Evolutionary conservation across 2,329 filamentous ascomycete species (phyloP).

Genomic region (Diaporthe sp.): DNA sequence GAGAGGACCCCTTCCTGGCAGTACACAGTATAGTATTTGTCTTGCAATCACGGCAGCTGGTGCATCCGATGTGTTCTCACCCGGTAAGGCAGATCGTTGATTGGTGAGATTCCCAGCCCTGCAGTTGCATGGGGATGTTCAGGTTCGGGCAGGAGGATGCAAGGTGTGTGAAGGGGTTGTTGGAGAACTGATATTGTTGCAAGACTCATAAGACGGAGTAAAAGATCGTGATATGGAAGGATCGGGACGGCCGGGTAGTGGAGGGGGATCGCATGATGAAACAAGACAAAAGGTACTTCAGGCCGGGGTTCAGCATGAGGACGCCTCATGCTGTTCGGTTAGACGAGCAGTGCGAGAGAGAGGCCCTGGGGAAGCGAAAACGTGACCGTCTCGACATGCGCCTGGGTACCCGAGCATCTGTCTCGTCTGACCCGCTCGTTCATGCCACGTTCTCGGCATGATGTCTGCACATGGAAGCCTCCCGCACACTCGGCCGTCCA

Average conservation of each 20-base stretch:
- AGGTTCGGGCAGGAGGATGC: background rate
- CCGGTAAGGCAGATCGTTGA: background rate
- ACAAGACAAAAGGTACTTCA: background rate
- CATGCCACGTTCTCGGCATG: slow-evolving; percentile 5
- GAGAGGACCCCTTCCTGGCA: background rate
- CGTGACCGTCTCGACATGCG: slow-evolving; percentile 14
- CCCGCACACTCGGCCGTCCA: background rate
- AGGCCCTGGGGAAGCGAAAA: background rate
- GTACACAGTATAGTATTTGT: slow-evolving; percentile 8
- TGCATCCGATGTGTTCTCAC: background rate
- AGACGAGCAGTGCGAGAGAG: background rate
- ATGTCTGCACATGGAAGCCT: background rate
- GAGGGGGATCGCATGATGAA: slow-evolving; percentile 9
- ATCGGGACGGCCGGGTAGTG: background rate
- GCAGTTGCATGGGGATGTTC: background rate
- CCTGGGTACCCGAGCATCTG: background rate
- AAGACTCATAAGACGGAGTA: background rate
- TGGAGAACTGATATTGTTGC: background rate
- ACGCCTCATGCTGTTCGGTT: background rate
- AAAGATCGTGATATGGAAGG: background rate
- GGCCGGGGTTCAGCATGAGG: background rate
- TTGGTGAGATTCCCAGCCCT: background rate
- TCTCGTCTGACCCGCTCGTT: slow-evolving; percentile 2
- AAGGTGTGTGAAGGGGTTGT: background rate
- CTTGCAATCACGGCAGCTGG: slow-evolving; percentile 16